A percentile compares a stretch with the other conserved stretches of the same genome.
phyloP scores from a whole-genome alignment of 1,139 yeast genomes.

The Diutina pseudorugosa region DNA sequence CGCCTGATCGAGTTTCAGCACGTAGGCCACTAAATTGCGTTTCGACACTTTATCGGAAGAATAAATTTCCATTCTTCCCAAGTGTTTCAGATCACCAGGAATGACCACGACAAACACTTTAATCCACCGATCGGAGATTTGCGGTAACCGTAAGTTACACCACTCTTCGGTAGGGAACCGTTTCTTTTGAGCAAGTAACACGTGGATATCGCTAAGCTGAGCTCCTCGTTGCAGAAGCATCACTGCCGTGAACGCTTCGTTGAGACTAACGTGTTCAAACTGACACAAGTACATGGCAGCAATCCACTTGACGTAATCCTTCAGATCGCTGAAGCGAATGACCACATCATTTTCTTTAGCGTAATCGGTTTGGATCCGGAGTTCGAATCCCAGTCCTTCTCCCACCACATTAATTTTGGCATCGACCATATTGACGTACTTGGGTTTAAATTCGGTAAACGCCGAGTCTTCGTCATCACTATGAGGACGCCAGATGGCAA shows the following conservation, averaged over 20 bases:
- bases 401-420: conserved; percentile 17
- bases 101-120: conserved; percentile 34
- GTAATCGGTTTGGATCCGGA: background rate
- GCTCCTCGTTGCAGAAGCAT: conserved; percentile 36
- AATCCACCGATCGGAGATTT: conserved; percentile 42
- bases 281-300: conserved; percentile 35
- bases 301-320: conserved; percentile 31
- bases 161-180: conserved; percentile 37
- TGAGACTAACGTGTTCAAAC: conserved; percentile 31
- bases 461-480: background rate
- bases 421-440: conserved; percentile 39
- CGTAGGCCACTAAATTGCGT: conserved; percentile 34
- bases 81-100: conserved; percentile 27
- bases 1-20: conserved; percentile 27
- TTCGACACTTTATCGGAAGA: conserved; percentile 27
- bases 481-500: conserved; percentile 32
- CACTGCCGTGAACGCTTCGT: conserved; percentile 6
- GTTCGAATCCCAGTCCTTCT: background rate
- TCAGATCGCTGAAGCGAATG: conserved; percentile 19
- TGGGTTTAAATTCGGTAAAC: conserved; percentile 14
- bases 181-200: conserved; percentile 35
- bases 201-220: conserved; percentile 39
- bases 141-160: conserved; percentile 46
- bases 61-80: conserved; percentile 40
- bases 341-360: conserved; percentile 7